Conservation (phyloP, 305 asterid genomes). For the Fraxinus floribunda region DNA sequence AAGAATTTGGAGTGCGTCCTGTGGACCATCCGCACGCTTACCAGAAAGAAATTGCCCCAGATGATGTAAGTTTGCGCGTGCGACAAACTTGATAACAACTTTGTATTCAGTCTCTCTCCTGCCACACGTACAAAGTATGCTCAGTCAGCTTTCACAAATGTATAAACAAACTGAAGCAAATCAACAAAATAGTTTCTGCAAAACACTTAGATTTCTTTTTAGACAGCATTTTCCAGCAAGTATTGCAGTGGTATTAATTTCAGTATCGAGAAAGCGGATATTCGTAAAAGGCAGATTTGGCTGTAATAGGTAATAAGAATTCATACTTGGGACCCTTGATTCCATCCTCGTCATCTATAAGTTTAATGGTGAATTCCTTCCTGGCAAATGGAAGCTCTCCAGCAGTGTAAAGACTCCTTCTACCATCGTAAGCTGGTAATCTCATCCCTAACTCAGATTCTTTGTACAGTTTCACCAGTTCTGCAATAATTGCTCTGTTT, state of each 20-base stretch:
- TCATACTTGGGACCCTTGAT: constrained; percentile 82
- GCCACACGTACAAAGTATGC: constrained; percentile 25
- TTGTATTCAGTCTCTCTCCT: constrained; percentile 82
- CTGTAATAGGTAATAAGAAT: constrained; percentile 15
- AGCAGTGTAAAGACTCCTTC: constrained; percentile 89
- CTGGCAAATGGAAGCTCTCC: constrained; percentile 94
- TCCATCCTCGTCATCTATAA: constrained; percentile 78
- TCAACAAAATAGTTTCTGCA: background rate
- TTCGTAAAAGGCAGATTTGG: constrained; percentile 5
- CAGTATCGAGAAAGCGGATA: background rate
- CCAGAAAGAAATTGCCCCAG: constrained; percentile 93
- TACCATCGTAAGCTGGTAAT: constrained; percentile 96
- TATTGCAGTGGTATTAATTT: background rate
- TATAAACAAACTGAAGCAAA: background rate
- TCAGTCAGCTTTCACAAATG: background rate
- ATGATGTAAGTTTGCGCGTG: constrained; percentile 85
- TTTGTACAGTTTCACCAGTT: constrained; percentile 74
- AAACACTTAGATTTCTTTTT: background rate
- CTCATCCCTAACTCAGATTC: constrained; percentile 90
- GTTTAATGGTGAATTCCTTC: constrained; percentile 84
- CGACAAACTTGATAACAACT: constrained; percentile 82
- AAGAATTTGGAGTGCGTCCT: constrained; percentile 91
- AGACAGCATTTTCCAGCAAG: background rate
- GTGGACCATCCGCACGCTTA: constrained; percentile 87
- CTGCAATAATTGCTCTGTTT: constrained; percentile 81